phyloP scores from a whole-genome alignment of 169 alveolate genomes.

The Miamiensis avidus region DNA sequence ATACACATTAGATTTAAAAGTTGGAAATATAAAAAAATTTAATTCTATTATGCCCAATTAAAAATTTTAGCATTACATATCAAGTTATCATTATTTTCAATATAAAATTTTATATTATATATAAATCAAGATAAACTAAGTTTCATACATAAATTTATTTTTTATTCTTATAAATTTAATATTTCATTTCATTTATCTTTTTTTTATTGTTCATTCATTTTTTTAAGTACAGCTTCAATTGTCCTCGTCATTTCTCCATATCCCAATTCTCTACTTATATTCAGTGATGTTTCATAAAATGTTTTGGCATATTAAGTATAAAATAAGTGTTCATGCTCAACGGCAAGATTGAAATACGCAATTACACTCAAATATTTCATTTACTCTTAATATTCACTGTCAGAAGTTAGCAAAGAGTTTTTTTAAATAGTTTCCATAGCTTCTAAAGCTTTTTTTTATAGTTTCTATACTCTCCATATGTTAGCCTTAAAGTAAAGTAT shows the following conservation, averaged over 20 bases:
- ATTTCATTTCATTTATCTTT: too few relatives aligned
- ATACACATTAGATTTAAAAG: too few relatives aligned
- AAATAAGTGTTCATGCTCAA: conserved; percentile 27
- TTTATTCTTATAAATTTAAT: too few relatives aligned
- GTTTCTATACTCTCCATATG: conserved; percentile 14
- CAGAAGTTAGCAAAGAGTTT: background rate
- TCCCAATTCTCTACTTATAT: conserved; percentile 12
- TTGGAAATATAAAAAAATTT: too few relatives aligned
- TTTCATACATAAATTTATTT: too few relatives aligned
- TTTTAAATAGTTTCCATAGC: conserved; percentile 17
- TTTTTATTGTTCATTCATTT: background rate
- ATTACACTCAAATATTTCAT: conserved; percentile 11
- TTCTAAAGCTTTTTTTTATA: conserved; percentile 12
- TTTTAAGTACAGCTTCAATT: conserved; percentile 10
- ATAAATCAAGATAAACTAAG: too few relatives aligned
- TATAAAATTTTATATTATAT: too few relatives aligned
- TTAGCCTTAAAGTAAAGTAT: background rate
- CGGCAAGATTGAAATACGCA: conserved; percentile 20
- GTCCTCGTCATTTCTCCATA: conserved; percentile 20
- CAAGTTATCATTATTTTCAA: too few relatives aligned
- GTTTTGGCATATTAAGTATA: conserved; percentile 19
- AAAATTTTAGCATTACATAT: too few relatives aligned
- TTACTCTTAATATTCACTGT: background rate
- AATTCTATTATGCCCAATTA: too few relatives aligned
- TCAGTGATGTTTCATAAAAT: conserved; percentile 14